Evolutionary conservation across 78 protist species (phyloP).

Genomic region (Dictyostelium capitatum): DNA sequence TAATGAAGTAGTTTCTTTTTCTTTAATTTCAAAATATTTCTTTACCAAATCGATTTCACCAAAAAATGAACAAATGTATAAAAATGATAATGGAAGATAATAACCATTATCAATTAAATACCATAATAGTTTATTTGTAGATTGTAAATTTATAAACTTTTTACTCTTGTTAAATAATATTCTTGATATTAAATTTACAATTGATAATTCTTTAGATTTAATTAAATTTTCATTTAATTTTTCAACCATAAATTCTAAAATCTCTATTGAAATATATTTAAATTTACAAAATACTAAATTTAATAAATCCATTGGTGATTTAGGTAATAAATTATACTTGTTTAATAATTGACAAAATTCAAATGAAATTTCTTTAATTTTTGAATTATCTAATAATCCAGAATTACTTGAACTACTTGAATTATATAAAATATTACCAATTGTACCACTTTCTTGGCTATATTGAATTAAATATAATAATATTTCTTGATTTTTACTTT

Average conservation of each 20-base stretch:
- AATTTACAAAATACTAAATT: background rate
- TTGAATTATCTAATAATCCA: background rate
- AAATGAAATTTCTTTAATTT: constrained; percentile 1
- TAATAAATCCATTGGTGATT: background rate
- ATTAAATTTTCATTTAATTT: background rate
- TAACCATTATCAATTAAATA: background rate
- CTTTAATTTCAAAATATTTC: background rate
- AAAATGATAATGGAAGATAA: background rate
- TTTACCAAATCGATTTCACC: background rate
- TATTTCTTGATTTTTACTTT: too few relatives aligned
- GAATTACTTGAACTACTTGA: too few relatives aligned
- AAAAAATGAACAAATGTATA: background rate
- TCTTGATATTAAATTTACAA: background rate
- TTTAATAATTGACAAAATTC: background rate
- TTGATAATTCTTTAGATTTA: background rate
- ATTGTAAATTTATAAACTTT: background rate
- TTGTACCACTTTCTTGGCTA: too few relatives aligned
- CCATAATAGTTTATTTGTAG: background rate
- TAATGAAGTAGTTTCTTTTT: background rate
- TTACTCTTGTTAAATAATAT: background rate
- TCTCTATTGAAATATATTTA: background rate
- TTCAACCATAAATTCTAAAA: background rate
- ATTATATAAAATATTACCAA: too few relatives aligned
- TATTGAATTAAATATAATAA: too few relatives aligned
- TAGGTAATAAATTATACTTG: background rate